These are phyloP conservation scores for Polychytrium aggregatum DNA, from an alignment of 192 early-diverging fungal genomes.

Conservation along the genomic window DNA sequence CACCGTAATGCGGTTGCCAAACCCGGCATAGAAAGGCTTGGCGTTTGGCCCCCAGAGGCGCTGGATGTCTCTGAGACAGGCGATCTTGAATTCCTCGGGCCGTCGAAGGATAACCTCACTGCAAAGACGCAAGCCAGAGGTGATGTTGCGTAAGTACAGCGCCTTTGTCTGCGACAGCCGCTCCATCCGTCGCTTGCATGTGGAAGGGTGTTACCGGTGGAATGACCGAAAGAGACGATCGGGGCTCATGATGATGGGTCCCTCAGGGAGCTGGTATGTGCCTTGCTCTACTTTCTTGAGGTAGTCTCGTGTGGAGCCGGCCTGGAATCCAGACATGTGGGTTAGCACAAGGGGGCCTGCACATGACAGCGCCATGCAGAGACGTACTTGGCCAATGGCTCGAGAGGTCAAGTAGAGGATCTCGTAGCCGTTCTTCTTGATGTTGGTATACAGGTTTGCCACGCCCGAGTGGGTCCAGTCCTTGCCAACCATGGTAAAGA, in stretches of 20 bases:
- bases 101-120: constrained; percentile 88
- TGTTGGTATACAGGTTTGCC: constrained; percentile 91
- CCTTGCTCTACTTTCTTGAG: constrained; percentile 81
- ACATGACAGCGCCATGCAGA: neutral
- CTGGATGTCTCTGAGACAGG: constrained; percentile 82
- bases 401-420: constrained; percentile 89
- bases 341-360: neutral
- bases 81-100: constrained; percentile 96
- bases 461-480: constrained; percentile 98
- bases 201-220: too few species aligned
- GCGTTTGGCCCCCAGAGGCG: constrained; percentile 69
- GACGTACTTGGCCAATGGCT: constrained; percentile 77
- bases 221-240: constrained; percentile 87
- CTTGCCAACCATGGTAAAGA: constrained; percentile 93
- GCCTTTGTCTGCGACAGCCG: too few species aligned
- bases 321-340: constrained; percentile 17
- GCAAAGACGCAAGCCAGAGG: neutral
- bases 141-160: neutral
- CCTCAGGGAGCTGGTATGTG: constrained; percentile 77
- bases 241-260: constrained; percentile 91
- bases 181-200: too few species aligned
- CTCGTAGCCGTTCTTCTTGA: constrained; percentile 86
- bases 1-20: constrained; percentile 89
- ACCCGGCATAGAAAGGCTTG: constrained; percentile 91
- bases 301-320: constrained; percentile 84